A percentile compares a stretch with the other conserved stretches of the same genome.
Conservation (phyloP, 1,139 yeast species). For the Saccharomyces hybrid region DNA sequence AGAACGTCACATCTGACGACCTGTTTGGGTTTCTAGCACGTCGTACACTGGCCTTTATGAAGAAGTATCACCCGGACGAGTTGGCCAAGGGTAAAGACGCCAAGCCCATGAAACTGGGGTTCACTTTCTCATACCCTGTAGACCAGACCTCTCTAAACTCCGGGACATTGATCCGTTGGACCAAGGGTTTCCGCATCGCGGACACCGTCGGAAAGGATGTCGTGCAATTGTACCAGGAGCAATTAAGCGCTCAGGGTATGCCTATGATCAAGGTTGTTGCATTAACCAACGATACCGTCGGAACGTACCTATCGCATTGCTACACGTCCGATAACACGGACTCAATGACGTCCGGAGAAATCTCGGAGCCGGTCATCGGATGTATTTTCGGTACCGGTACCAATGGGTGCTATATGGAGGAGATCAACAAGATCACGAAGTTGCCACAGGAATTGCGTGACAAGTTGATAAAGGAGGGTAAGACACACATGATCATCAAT, state of each 20-base stretch:
- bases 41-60: conserved; percentile 55
- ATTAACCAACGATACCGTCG: conserved; percentile 90
- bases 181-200: conserved; percentile 81
- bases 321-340: conserved; percentile 49
- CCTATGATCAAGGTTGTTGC: conserved; percentile 69
- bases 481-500: conserved; percentile 76
- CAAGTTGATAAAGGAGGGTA: conserved; percentile 37
- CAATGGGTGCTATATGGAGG: conserved; percentile 86
- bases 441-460: conserved; percentile 40
- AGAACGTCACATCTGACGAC: conserved; percentile 44
- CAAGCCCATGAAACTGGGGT: conserved; percentile 61
- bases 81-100: conserved; percentile 22
- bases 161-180: conserved; percentile 87
- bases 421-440: conserved; percentile 62
- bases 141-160: conserved; percentile 69
- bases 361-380: conserved; percentile 67
- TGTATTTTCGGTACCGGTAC: conserved; percentile 95
- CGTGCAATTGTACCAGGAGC: conserved; percentile 61
- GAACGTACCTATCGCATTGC: conserved; percentile 81
- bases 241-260: conserved; percentile 44
- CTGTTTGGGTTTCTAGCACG: conserved; percentile 70
- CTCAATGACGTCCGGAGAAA: conserved; percentile 49
- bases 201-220: conserved; percentile 83
- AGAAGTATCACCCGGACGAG: conserved; percentile 50
- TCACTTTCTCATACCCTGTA: conserved; percentile 90